Evolutionary conservation across 2,329 filamentous ascomycete species (phyloP), one percentile per base, ranked within the genome.

Genomic region (Penicillium palitans): DNA sequence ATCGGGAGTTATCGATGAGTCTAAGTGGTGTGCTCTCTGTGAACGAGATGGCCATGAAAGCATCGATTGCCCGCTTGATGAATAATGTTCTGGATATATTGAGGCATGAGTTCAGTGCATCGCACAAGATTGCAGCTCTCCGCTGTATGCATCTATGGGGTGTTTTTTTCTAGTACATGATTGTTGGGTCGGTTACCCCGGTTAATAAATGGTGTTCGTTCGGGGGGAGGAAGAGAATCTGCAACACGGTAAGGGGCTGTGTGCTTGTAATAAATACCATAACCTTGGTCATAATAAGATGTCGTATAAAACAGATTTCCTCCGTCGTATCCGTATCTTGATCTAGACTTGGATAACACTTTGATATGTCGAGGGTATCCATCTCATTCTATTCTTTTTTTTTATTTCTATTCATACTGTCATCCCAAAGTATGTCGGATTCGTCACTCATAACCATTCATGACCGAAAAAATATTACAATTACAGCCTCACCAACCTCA

Each of bases 21-120:
- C 88, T 61, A 97, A 96, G 78, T 99, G 95, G 95, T 99, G 95
- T 76, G 95, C 95, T 17, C 81, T 98, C 45, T 99, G 95, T 73
- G 95, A 99, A 80, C 87, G 91, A 61, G 95, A 99, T 70, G 95
- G 95, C 15, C 95, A 99, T 73, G 90, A 97, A 76, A 97, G 93
- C 70, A 93, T 96, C 61, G 91, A 96, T 75, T 96, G 93, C 76
- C 92, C 93, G 13, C 90, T 96, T 75, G 93, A 96, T 77, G 91
- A 96, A 74, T 78, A 66, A 73, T 61, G 57, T 61, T 58, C 50
- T 45, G 40, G 55, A 61, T 57, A 58, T 39, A n/a, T 19, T 10
- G 37, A 9, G 37, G 42, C 52, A 52, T 57, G 39, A 27, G 40
- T 13, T 45, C 39, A 37, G 35, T 46, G 40, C 45, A 57, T 44